Conservation (phyloP, 208 protist species). For the Tritrichomonas musculus region DNA sequence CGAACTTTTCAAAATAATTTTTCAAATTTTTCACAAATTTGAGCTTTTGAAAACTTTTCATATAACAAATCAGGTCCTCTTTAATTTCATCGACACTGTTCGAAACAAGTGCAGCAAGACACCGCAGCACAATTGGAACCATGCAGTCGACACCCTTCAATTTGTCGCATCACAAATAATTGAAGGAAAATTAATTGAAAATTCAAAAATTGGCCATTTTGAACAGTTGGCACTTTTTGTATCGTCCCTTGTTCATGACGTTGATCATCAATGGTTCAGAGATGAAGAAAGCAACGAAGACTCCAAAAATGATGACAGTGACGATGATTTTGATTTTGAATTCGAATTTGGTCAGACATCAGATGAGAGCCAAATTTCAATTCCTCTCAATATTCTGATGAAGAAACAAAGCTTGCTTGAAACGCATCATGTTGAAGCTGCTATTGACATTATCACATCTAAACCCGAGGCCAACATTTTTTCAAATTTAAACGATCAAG, state of each 20-base stretch:
- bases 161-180: slow-evolving; percentile 50
- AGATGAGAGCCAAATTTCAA: slow-evolving; percentile 75
- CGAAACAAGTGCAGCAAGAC: slow-evolving; percentile 40
- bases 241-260: slow-evolving; percentile 81
- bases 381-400: slow-evolving; percentile 66
- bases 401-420: slow-evolving; percentile 60
- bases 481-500: slow-evolving; percentile 16
- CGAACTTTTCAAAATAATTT: neutral
- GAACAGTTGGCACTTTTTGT: slow-evolving; percentile 73
- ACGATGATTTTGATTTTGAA: too few species aligned
- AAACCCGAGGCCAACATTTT: slow-evolving; percentile 44
- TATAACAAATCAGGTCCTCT: neutral
- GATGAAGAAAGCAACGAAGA: too few species aligned
- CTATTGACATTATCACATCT: slow-evolving; percentile 41
- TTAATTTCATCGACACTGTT: neutral
- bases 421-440: slow-evolving; percentile 53
- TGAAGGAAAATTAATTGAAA: slow-evolving; percentile 54
- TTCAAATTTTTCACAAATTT: slow-evolving; percentile 31
- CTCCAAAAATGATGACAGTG: too few species aligned
- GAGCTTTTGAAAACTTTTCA: slow-evolving; percentile 35
- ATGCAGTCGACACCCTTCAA: slow-evolving; percentile 61
- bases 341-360: too few species aligned
- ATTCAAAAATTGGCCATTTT: slow-evolving; percentile 47
- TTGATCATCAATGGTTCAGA: slow-evolving; percentile 85
- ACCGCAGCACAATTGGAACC: slow-evolving; percentile 65